A percentile compares a stretch with the other conserved stretches of the same genome.
These are phyloP conservation scores for Colletotrichum sp. DNA, from an alignment of 2,329 filamentous ascomycete species.

Conservation along the genomic window DNA sequence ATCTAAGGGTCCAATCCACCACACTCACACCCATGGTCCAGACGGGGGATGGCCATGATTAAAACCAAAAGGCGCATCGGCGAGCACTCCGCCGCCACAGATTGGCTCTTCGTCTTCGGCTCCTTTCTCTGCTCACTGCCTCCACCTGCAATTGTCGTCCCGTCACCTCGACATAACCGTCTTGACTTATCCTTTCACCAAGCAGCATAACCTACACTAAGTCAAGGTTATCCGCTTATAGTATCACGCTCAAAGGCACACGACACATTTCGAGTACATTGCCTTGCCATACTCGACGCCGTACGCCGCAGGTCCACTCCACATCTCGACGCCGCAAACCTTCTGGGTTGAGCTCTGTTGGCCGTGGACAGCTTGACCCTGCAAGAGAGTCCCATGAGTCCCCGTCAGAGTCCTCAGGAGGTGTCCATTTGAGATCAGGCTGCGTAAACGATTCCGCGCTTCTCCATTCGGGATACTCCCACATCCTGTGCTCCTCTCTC, in stretches of 20 bases:
- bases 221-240: neutral
- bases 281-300: neutral
- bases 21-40: neutral
- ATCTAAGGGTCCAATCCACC: slow-evolving; percentile 16
- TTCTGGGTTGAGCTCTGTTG: slow-evolving; percentile 5
- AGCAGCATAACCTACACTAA: neutral
- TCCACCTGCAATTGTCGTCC: neutral
- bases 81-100: neutral
- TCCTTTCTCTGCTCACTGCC: neutral
- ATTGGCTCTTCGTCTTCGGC: neutral
- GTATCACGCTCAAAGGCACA: neutral
- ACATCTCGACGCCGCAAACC: neutral
- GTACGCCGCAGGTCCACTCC: neutral
- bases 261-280: neutral
- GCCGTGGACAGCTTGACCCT: neutral
- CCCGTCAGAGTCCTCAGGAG: neutral
- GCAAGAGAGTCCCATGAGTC: neutral
- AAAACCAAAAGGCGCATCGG: neutral
- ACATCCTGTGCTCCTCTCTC: neutral
- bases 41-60: neutral
- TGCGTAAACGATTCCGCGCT: neutral
- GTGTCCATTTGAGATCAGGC: neutral
- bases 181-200: neutral
- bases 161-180: neutral
- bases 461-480: neutral